Percentiles rank a stretch among this genome's conserved stretches.
Conservation (phyloP, 78 protist genomes). For the Dictyostelium brefeldianum region DNA sequence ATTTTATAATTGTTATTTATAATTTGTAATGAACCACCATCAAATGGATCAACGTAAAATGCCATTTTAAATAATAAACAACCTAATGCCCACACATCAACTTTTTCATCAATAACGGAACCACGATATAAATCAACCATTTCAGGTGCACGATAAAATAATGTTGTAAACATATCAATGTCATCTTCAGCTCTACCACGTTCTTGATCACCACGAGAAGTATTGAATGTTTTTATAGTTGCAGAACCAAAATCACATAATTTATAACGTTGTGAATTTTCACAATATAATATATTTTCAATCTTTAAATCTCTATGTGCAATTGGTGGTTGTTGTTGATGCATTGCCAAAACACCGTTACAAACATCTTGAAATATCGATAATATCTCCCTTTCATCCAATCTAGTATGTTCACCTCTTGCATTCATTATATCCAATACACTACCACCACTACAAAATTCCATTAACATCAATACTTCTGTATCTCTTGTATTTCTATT, state of each 20-base stretch:
- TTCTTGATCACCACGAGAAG: slow-evolving; percentile 20
- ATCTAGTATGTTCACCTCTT: slow-evolving; percentile 40
- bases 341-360: slow-evolving; percentile 70
- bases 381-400: slow-evolving; percentile 69
- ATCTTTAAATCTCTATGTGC: slow-evolving; percentile 87
- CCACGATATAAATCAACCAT: slow-evolving; percentile 91
- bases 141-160: slow-evolving; percentile 90
- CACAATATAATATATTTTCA: slow-evolving; percentile 65
- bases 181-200: slow-evolving; percentile 76
- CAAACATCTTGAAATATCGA: slow-evolving; percentile 61
- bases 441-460: slow-evolving; percentile 81
- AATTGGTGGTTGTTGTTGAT: slow-evolving; percentile 79
- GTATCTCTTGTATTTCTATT: slow-evolving; percentile 57
- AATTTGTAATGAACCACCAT: slow-evolving; percentile 67
- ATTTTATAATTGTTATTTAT: slow-evolving; percentile 61
- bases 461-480: slow-evolving; percentile 76
- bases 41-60: slow-evolving; percentile 84
- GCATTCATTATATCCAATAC: slow-evolving; percentile 82
- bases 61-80: slow-evolving; percentile 86
- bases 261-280: slow-evolving; percentile 56
- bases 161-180: slow-evolving; percentile 80
- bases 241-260: slow-evolving; percentile 87
- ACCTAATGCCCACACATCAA: slow-evolving; percentile 92
- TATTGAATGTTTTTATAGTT: slow-evolving; percentile 37
- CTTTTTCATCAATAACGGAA: slow-evolving; percentile 80